These are phyloP conservation scores for Xylaria sp. DNA, from an alignment of 2,329 filamentous ascomycete genomes.

Conservation along the genomic window DNA sequence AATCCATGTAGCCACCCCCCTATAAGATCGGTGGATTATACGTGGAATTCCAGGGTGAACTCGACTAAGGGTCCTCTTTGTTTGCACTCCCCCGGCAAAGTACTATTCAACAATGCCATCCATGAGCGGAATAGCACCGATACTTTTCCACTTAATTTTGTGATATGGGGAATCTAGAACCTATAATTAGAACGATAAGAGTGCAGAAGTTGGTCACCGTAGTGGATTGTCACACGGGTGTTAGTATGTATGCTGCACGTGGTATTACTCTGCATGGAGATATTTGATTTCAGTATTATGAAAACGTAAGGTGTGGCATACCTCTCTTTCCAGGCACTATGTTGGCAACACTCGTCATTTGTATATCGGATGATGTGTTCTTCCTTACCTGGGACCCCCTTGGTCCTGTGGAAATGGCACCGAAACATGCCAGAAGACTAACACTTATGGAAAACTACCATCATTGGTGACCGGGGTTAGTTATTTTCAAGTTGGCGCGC, in stretches of 20 bases:
- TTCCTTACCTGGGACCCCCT: conserved; percentile 5
- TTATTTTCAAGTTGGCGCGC: conserved; percentile 8
- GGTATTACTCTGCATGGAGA: conserved; percentile 16
- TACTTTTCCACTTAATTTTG: conserved; percentile 2
- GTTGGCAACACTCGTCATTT: conserved; percentile 11
- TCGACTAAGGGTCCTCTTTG: not conserved
- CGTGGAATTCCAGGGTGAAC: not conserved
- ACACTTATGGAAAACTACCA: conserved; percentile 8
- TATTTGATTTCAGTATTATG: conserved; percentile 15
- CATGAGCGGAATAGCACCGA: not conserved
- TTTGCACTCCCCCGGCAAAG: not conserved
- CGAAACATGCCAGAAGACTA: conserved; percentile 6
- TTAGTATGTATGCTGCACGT: conserved; percentile 1
- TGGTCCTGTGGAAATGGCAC: conserved; percentile 8
- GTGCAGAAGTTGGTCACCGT: not conserved
- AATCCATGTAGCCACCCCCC: conserved; percentile 8
- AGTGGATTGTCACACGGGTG: not conserved
- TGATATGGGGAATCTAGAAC: not conserved
- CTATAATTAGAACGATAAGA: conserved; percentile 34
- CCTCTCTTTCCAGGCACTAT: not conserved
- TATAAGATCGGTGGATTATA: conserved; percentile 8
- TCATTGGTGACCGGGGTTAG: conserved; percentile 14
- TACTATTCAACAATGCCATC: not conserved
- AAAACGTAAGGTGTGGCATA: not conserved
- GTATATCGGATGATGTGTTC: conserved; percentile 15